Percentiles rank a stretch among this genome's conserved stretches.
These are phyloP conservation scores for Chalara sp. DNA, from an alignment of 2,329 filamentous ascomycete species.

Conservation along the genomic window DNA sequence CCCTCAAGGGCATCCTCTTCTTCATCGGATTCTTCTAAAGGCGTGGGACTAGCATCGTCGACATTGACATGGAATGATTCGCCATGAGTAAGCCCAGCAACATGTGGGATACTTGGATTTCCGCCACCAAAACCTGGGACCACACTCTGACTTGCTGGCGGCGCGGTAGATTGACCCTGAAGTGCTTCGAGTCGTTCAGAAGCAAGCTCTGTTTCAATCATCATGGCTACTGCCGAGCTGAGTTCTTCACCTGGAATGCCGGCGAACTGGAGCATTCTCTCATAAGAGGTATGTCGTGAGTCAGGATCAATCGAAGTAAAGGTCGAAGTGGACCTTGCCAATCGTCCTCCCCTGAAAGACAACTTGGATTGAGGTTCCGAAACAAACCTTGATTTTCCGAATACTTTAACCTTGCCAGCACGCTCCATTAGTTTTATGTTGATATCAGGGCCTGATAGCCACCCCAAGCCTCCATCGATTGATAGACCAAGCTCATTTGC, in stretches of 20 bases:
- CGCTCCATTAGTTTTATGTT: slow-evolving; percentile 24
- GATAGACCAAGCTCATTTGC: slow-evolving; percentile 60
- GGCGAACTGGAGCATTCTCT: slow-evolving; percentile 20
- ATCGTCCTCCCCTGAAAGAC: background rate
- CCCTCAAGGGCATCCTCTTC: background rate
- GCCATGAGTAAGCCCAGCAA: no score
- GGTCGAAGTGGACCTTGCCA: background rate
- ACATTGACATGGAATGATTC: background rate
- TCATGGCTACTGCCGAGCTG: slow-evolving; percentile 11
- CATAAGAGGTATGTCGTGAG: background rate
- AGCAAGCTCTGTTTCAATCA: slow-evolving; percentile 13
- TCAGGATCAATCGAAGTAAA: background rate
- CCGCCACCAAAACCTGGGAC: no score
- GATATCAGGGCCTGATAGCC: slow-evolving; percentile 55
- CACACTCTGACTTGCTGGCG: no score
- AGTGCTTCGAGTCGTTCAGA: background rate
- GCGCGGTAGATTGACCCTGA: no score
- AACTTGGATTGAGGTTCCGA: slow-evolving; percentile 25
- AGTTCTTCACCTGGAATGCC: slow-evolving; percentile 18
- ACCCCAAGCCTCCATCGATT: slow-evolving; percentile 61
- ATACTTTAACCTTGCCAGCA: slow-evolving; percentile 32
- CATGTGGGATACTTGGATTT: no score
- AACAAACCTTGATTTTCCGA: slow-evolving; percentile 33
- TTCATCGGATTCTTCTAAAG: slow-evolving; percentile 4
- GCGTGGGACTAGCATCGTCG: background rate